Conservation (phyloP, 768 basidiomycete species). For the Tricholoma hemisulphureum region DNA sequence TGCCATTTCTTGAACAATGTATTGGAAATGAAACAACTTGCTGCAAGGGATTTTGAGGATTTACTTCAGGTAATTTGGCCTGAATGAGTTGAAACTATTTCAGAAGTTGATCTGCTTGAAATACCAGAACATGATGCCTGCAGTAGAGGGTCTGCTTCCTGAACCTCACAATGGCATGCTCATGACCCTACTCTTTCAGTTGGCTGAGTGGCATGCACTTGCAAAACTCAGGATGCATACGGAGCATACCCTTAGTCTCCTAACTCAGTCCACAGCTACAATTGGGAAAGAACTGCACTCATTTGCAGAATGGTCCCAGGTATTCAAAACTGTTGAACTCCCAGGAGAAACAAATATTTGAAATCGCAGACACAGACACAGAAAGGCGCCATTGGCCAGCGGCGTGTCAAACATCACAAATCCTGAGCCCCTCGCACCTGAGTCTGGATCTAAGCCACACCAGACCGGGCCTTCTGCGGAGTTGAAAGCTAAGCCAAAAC, state of each 20-base stretch:
- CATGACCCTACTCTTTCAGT: slow-evolving; percentile 20
- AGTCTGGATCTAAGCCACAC: not conserved
- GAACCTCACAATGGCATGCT: slow-evolving; percentile 19
- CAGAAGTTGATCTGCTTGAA: not conserved
- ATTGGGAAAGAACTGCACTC: slow-evolving; percentile 17
- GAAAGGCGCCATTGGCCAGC: no score
- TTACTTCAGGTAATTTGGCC: slow-evolving; percentile 22
- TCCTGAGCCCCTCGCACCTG: not conserved
- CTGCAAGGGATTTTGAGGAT: slow-evolving; percentile 28
- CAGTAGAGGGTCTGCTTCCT: slow-evolving; percentile 32
- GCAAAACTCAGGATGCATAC: slow-evolving; percentile 31
- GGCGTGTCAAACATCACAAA: no score
- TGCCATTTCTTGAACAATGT: slow-evolving; percentile 19
- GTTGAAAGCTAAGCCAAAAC: not conserved
- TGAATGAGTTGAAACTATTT: not conserved
- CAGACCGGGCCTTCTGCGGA: not conserved
- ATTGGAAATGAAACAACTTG: slow-evolving; percentile 17
- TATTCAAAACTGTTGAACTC: slow-evolving; percentile 19
- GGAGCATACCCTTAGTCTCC: slow-evolving; percentile 17
- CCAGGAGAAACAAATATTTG: not conserved
- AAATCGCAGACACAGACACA: not conserved
- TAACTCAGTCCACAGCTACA: slow-evolving; percentile 17
- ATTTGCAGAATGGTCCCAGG: slow-evolving; percentile 18
- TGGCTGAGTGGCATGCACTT: slow-evolving; percentile 28
- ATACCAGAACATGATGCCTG: slow-evolving; percentile 32